Evolutionary conservation across 805 yeast species (phyloP).

Genomic region (Zygotorulaspora sp.): DNA sequence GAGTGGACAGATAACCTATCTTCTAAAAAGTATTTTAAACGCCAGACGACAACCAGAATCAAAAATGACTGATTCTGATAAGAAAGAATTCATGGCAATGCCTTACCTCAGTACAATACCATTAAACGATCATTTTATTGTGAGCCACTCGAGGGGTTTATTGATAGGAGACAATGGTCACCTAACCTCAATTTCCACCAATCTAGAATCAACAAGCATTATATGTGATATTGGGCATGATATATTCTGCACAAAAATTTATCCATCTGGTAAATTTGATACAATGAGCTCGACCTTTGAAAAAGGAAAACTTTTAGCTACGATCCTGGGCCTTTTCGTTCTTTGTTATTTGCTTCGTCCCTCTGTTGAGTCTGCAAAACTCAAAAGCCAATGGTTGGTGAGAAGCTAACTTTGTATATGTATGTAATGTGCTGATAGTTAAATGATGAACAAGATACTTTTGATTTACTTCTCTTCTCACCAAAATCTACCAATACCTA

Average conservation of each 20-base stretch:
- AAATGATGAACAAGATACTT: too few species aligned
- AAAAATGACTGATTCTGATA: constrained; percentile 48
- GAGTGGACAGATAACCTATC: constrained; percentile 55
- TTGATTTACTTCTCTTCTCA: too few species aligned
- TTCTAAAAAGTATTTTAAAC: constrained; percentile 68
- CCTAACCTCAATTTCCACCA: constrained; percentile 52
- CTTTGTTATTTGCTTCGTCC: constrained; percentile 52
- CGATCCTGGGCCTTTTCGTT: constrained; percentile 50
- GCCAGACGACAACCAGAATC: constrained; percentile 64
- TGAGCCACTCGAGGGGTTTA: constrained; percentile 50
- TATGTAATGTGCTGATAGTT: background rate
- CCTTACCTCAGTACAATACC: constrained; percentile 64
- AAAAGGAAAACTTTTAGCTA: constrained; percentile 54
- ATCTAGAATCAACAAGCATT: constrained; percentile 75
- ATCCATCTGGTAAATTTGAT: constrained; percentile 85
- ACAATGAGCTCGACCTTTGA: constrained; percentile 63
- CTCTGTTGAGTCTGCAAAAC: constrained; percentile 48
- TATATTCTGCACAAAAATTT: constrained; percentile 67
- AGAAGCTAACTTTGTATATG: constrained; percentile 6
- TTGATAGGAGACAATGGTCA: constrained; percentile 29
- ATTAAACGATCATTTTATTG: constrained; percentile 43
- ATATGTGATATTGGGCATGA: constrained; percentile 66
- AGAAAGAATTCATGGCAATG: constrained; percentile 51
- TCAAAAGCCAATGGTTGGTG: constrained; percentile 51
- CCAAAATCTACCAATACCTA: too few species aligned